Evolutionary conservation across 495 filamentous ascomycete genomes (phyloP).

Genomic region (Aspergillus funiculosus): DNA sequence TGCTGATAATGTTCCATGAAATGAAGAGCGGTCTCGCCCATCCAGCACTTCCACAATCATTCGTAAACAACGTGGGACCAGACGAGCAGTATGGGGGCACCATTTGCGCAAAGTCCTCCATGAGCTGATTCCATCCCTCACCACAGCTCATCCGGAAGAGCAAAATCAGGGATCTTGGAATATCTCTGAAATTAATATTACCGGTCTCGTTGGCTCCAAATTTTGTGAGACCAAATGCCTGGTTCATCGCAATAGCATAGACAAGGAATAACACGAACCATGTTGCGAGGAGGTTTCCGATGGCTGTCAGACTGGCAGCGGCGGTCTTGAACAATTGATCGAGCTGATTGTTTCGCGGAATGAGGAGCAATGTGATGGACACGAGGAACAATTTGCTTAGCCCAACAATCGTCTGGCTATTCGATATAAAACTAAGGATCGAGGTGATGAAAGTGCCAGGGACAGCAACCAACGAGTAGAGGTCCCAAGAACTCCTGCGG

Average conservation of each 20-base stretch:
- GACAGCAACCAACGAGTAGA: slow-evolving; percentile 82
- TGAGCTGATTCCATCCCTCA: slow-evolving; percentile 93
- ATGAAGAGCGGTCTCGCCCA: slow-evolving; percentile 91
- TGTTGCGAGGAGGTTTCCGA: slow-evolving; percentile 88
- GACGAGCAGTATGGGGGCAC: slow-evolving; percentile 66
- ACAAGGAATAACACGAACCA: slow-evolving; percentile 97
- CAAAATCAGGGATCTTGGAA: slow-evolving; percentile 88
- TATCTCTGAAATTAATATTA: slow-evolving; percentile 89
- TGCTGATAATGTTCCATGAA: slow-evolving; percentile 97
- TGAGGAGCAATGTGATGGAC: slow-evolving; percentile 82
- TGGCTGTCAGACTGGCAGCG: slow-evolving; percentile 85
- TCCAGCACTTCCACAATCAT: slow-evolving; percentile 83
- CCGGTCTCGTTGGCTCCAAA: slow-evolving; percentile 66
- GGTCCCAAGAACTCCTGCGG: slow-evolving; percentile 88
- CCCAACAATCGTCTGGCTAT: slow-evolving; percentile 58
- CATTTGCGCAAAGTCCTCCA: slow-evolving; percentile 91
- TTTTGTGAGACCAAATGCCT: slow-evolving; percentile 91
- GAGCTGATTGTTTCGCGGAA: slow-evolving; percentile 93
- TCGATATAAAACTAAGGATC: slow-evolving; percentile 55
- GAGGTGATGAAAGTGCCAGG: slow-evolving; percentile 76
- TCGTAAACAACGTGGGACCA: slow-evolving; percentile 62
- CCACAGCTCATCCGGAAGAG: slow-evolving; percentile 89
- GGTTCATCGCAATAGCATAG: slow-evolving; percentile 92
- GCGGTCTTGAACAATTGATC: slow-evolving; percentile 99
- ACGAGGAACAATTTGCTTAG: slow-evolving; percentile 93